phyloP scores from a whole-genome alignment of 163 green algal species.

The Trebouxiophyceae sp. region DNA sequence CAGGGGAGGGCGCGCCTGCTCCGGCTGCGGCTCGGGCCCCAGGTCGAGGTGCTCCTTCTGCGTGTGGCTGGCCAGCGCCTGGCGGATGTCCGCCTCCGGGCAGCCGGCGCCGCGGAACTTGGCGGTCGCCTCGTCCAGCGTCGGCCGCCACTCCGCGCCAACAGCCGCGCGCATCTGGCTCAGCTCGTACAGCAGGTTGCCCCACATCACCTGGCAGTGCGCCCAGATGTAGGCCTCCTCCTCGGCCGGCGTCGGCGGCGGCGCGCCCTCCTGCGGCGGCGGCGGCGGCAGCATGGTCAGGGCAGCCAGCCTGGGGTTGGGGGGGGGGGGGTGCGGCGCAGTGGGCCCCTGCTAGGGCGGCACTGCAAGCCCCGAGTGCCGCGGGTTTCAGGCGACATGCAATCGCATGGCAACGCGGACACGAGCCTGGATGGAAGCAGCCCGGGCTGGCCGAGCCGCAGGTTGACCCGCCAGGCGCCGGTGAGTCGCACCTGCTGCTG shows the following conservation, averaged over 20 bases:
- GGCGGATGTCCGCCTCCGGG: constrained; percentile 57
- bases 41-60: constrained; percentile 56
- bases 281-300: no score
- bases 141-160: constrained; percentile 1
- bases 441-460: no score
- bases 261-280: background rate
- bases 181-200: constrained; percentile 84
- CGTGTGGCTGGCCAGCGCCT: constrained; percentile 66
- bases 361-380: no score
- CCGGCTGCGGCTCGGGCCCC: background rate
- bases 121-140: constrained; percentile 54
- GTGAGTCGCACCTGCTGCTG: background rate
- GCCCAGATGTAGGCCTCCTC: constrained; percentile 18
- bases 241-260: constrained; percentile 5
- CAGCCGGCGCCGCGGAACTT: constrained; percentile 62
- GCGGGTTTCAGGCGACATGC: no score
- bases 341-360: no score
- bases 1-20: background rate
- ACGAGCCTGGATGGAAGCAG: no score
- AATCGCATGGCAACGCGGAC: no score
- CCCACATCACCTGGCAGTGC: constrained; percentile 54
- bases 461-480: no score
- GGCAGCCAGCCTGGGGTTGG: no score
- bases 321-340: no score
- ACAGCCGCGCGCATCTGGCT: constrained; percentile 45